Conservation (phyloP, 495 filamentous ascomycete genomes). For the Aspergillus asperescens region DNA sequence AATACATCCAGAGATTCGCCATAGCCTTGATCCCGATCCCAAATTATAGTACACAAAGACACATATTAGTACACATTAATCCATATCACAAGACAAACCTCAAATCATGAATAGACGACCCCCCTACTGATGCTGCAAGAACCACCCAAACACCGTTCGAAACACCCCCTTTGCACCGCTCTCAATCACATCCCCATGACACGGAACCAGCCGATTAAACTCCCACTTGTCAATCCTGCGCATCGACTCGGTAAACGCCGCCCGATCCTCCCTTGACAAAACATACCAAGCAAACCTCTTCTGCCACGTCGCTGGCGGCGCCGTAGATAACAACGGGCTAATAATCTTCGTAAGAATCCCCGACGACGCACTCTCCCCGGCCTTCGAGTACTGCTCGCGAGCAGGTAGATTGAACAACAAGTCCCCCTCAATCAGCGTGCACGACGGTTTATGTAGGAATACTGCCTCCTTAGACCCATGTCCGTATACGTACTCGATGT, state of each 20-base stretch:
- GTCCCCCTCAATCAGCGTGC: slow-evolving; percentile 86
- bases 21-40: not conserved
- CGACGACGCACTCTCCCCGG: slow-evolving; percentile 43
- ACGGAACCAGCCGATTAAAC: slow-evolving; percentile 82
- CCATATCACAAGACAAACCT: not conserved
- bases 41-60: not conserved
- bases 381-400: slow-evolving; percentile 75
- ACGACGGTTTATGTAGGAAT: slow-evolving; percentile 73
- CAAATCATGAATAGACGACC: no score
- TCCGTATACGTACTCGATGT: slow-evolving; percentile 72
- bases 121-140: slow-evolving; percentile 61
- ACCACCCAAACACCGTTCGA: slow-evolving; percentile 79
- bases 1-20: not conserved
- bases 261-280: slow-evolving; percentile 56
- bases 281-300: slow-evolving; percentile 81
- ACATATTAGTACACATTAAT: not conserved
- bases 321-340: slow-evolving; percentile 52
- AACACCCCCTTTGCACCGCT: slow-evolving; percentile 71
- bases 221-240: slow-evolving; percentile 71
- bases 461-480: slow-evolving; percentile 85
- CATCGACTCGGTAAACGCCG: slow-evolving; percentile 63
- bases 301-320: slow-evolving; percentile 58
- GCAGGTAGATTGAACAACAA: slow-evolving; percentile 89
- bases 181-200: slow-evolving; percentile 89
- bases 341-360: slow-evolving; percentile 64